Conservation (phyloP, 805 yeast genomes). For the Yarrowia sp. region DNA sequence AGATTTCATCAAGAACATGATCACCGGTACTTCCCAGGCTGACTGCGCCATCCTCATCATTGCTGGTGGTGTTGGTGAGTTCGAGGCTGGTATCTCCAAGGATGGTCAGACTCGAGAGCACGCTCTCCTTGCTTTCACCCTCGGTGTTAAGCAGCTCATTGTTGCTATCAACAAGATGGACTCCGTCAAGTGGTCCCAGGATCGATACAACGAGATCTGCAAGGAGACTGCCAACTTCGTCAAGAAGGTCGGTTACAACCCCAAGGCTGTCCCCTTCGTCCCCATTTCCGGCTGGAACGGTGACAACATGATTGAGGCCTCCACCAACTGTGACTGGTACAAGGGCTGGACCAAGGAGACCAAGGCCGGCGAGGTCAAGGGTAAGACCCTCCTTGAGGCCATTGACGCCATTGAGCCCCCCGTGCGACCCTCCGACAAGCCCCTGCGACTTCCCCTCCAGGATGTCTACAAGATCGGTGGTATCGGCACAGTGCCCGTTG, state of each 20-base stretch:
- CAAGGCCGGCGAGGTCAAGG: constrained; percentile 67
- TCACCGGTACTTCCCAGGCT: constrained; percentile 92
- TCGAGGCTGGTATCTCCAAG: constrained; percentile 93
- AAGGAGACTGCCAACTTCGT: constrained; percentile 77
- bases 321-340: constrained; percentile 83
- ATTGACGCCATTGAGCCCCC: constrained; percentile 82
- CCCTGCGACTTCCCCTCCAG: constrained; percentile 85
- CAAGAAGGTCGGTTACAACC: constrained; percentile 83
- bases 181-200: constrained; percentile 83
- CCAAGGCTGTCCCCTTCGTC: constrained; percentile 79
- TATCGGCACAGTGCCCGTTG: constrained; percentile 90
- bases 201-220: constrained; percentile 73
- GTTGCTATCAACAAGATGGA: constrained; percentile 96
- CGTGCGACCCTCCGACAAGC: constrained; percentile 77
- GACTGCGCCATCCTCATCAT: constrained; percentile 88
- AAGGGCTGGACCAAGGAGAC: constrained; percentile 82
- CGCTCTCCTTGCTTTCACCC: constrained; percentile 85
- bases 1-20: constrained; percentile 95
- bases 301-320: constrained; percentile 86
- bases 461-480: constrained; percentile 94
- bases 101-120: constrained; percentile 96
- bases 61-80: constrained; percentile 92
- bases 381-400: constrained; percentile 82
- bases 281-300: constrained; percentile 93
- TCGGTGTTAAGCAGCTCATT: constrained; percentile 82